Evolutionary conservation across 805 yeast genomes (phyloP).

Genomic region (Wickerhamiella hasegawae): DNA sequence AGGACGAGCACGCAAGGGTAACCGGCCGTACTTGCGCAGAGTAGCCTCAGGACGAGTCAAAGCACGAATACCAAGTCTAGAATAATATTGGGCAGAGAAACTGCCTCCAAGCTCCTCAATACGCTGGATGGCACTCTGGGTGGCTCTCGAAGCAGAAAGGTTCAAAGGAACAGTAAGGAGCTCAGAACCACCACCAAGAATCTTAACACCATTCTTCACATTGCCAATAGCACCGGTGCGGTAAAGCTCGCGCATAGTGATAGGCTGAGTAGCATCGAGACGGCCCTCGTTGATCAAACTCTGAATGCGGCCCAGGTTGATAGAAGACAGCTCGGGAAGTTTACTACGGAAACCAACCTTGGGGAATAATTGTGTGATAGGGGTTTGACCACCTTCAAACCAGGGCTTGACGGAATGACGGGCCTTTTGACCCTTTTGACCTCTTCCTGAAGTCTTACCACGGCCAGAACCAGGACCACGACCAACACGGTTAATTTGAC

Average conservation of each 20-base stretch:
- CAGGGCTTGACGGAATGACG: conserved; percentile 78
- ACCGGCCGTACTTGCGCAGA: conserved; percentile 50
- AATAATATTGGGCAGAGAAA: conserved; percentile 57
- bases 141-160: conserved; percentile 73
- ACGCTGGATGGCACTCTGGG: conserved; percentile 52
- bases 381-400: conserved; percentile 99
- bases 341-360: conserved; percentile 60
- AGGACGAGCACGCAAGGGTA: conserved; percentile 80
- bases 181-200: conserved; percentile 48
- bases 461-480: conserved; percentile 81
- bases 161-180: conserved; percentile 38
- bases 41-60: conserved; percentile 64
- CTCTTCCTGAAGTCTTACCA: conserved; percentile 94
- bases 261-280: conserved; percentile 32
- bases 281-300: conserved; percentile 55
- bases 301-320: conserved; percentile 57
- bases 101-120: conserved; percentile 62
- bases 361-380: conserved; percentile 68
- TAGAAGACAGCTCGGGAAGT: conserved; percentile 23
- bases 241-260: conserved; percentile 65
- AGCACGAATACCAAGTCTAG: conserved; percentile 51
- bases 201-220: conserved; percentile 63
- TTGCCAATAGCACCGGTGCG: conserved; percentile 60
- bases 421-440: conserved; percentile 98
- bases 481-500: conserved; percentile 50